Evolutionary conservation across 108 stramenopile genomes (phyloP).

Genomic region (Fragilaria crotonensis): DNA sequence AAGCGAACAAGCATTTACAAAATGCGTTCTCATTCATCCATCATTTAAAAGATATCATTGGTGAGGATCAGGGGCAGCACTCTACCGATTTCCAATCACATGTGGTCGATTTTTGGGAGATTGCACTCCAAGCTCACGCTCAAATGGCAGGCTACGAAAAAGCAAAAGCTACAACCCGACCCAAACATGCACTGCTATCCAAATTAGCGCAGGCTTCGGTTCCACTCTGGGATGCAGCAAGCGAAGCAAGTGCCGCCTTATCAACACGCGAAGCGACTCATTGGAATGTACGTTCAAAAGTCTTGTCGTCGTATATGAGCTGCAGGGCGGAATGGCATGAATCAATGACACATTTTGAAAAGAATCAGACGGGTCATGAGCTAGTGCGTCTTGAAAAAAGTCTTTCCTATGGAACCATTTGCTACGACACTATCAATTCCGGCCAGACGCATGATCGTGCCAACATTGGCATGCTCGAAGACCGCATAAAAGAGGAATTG

Average conservation of each 20-base stretch:
- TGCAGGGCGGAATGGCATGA: slow-evolving; percentile 38
- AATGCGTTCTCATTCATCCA: slow-evolving; percentile 29
- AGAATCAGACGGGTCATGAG: slow-evolving; percentile 19
- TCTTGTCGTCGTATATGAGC: slow-evolving; percentile 30
- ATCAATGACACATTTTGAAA: slow-evolving; percentile 13
- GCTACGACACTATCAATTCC: slow-evolving; percentile 1
- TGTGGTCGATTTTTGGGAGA: slow-evolving; percentile 23
- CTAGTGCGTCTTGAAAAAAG: slow-evolving; percentile 16
- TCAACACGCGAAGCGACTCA: slow-evolving; percentile 4
- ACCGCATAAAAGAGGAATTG: too few species aligned
- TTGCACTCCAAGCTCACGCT: slow-evolving; percentile 26
- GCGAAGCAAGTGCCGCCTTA: slow-evolving; percentile 2
- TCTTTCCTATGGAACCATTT: not conserved
- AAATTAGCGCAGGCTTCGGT: slow-evolving; percentile 37
- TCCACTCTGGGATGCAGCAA: slow-evolving; percentile 16
- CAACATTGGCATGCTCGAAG: too few species aligned
- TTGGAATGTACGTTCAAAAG: slow-evolving; percentile 17
- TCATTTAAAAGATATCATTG: slow-evolving; percentile 4
- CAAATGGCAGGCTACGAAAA: slow-evolving; percentile 37
- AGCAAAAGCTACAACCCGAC: slow-evolving; percentile 16
- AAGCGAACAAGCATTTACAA: slow-evolving; percentile 28
- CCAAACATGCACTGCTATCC: slow-evolving; percentile 28
- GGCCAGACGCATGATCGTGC: not conserved
- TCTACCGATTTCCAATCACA: slow-evolving; percentile 9
- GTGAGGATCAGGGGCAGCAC: slow-evolving; percentile 4